Base-by-base conservation (phyloP, 352 stramenopile genomes). In the Phytopythium kandeliae region DNA sequence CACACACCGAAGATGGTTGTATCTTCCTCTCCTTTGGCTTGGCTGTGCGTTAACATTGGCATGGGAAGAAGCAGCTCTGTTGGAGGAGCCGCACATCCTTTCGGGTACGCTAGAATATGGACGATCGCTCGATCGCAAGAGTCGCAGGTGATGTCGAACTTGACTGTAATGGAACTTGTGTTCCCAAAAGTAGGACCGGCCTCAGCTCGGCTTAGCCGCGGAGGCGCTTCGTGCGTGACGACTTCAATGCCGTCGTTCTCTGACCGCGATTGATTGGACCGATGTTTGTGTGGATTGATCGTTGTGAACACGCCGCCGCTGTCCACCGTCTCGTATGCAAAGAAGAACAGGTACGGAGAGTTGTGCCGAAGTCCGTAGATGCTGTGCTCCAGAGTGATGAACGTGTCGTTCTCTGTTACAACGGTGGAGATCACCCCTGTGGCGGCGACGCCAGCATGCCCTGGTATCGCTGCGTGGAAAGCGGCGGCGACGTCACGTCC, bases 221-320 rank as follows among this genome's bases (percentile, higher is more conserved):
- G 80, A n/a, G 83, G 60, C 0, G 12, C 26, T 31, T 85, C 83
- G 37, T 77, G 61, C 0, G 79, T 93, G 10, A 33, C 64, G 7
- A 88, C 73, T 34, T 70, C 60, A 35, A 90, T 78, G 0, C 60
- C 66, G 19, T 71, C 59, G 46, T 73, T 78, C 35, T 74, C 61
- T 4, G 40, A n/a, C 26, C 64, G 71, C 2, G 51, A 62, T 15
- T 80, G 63, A 21, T 82, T 84, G 0, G 69, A 54, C 37, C 57
- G 59, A 48, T 71, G 52, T 36, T 74, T 80, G 62, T 85, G 75
- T 21, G 77, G 69, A 28, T 91, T 93, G 2, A 89, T 61, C 8
- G 47, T 53, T 1, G 83, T 86, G 51, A 89, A 90, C 1, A 93
- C 74, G 4, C 83, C 80, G 35, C 76, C 60, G 34, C 80, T 90